These are phyloP conservation scores for Neodidymelliopsis sp. DNA, from an alignment of 2,329 filamentous ascomycete species.

Conservation along the genomic window DNA sequence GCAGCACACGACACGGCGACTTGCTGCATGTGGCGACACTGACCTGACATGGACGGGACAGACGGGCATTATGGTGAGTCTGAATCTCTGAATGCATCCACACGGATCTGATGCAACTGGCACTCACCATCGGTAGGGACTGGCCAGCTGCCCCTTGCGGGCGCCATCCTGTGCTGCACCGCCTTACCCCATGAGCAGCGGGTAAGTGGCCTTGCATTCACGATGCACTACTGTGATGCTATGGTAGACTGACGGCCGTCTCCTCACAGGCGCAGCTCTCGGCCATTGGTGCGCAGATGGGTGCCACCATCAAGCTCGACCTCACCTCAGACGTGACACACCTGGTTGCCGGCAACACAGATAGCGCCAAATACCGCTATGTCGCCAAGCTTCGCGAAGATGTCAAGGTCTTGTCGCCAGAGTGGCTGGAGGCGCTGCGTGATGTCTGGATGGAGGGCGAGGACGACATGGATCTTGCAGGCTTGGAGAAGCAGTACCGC, in stretches of 20 bases:
- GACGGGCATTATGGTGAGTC: slow-evolving; percentile 40
- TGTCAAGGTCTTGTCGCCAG: slow-evolving; percentile 80
- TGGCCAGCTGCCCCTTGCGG: slow-evolving; percentile 53
- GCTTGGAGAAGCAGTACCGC: slow-evolving; percentile 71
- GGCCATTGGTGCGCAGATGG: slow-evolving; percentile 76
- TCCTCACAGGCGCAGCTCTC: slow-evolving; percentile 61
- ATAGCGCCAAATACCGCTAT: slow-evolving; percentile 94
- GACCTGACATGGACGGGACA: slow-evolving; percentile 34
- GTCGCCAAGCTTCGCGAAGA: slow-evolving; percentile 89
- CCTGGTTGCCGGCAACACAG: slow-evolving; percentile 85
- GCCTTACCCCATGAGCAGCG: slow-evolving; percentile 80
- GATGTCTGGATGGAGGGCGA: slow-evolving; percentile 81
- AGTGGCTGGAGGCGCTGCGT: slow-evolving; percentile 84
- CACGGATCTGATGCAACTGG: too few relatives aligned
- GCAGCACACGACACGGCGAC: slow-evolving; percentile 30
- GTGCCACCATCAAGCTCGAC: slow-evolving; percentile 86
- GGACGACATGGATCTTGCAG: slow-evolving; percentile 74
- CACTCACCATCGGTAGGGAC: slow-evolving; percentile 35
- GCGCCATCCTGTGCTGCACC: slow-evolving; percentile 85
- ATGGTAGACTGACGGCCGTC: slow-evolving; percentile 6
- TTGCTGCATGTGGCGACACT: slow-evolving; percentile 24
- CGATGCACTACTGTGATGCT: neutral
- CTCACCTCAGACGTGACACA: slow-evolving; percentile 96
- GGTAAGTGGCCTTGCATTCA: slow-evolving; percentile 55
- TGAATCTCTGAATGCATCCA: neutral